These are phyloP conservation scores for Oenanthe javanica DNA, from an alignment of 140 eudicot species.

Conservation along the genomic window DNA sequence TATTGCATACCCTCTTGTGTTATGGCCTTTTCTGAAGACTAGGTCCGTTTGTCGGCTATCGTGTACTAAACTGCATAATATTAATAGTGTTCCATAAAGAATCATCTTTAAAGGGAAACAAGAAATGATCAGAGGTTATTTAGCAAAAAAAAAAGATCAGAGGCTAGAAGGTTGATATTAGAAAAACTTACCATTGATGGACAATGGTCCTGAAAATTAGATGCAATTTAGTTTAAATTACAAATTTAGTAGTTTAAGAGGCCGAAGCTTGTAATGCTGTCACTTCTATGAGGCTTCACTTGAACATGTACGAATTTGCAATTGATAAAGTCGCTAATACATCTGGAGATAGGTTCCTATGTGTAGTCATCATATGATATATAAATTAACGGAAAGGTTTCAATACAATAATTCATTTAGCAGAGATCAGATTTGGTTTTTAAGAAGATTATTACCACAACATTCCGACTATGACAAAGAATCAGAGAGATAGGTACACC, in stretches of 20 bases:
- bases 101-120: background rate
- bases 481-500: background rate
- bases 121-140: too few relatives aligned
- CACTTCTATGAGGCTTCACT: background rate
- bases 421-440: background rate
- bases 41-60: background rate
- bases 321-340: background rate
- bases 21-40: background rate
- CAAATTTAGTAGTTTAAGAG: background rate
- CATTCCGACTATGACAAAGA: background rate
- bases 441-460: background rate
- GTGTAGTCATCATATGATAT: background rate
- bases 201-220: background rate
- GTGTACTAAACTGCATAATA: background rate
- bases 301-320: background rate
- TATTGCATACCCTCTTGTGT: background rate
- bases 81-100: background rate
- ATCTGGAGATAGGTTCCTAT: background rate
- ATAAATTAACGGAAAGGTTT: background rate
- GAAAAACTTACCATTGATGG: background rate
- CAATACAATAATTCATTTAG: background rate
- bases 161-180: background rate
- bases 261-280: background rate
- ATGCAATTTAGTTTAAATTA: background rate
- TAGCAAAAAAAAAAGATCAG: too few relatives aligned